Conservation (phyloP, 1,284 basidiomycete species). For the Garcileccinum viscosum region DNA sequence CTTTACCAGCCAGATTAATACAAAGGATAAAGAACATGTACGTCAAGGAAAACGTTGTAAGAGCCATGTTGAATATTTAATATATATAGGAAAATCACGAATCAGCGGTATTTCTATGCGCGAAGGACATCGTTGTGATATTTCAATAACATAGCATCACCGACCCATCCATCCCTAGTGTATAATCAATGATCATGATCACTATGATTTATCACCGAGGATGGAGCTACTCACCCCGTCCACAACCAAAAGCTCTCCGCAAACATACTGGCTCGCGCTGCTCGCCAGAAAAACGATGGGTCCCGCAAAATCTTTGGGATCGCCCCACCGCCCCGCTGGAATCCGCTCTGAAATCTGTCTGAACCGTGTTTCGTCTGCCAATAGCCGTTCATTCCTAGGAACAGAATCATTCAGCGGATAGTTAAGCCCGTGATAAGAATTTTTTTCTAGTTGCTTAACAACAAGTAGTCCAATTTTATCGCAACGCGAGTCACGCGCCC, state of each 20-base stretch:
- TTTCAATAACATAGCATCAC: conserved; percentile 32
- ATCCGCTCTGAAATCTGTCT: conserved; percentile 93
- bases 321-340: conserved; percentile 90
- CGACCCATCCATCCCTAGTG: conserved; percentile 73
- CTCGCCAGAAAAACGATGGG: conserved; percentile 91
- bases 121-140: conserved; percentile 3
- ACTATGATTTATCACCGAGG: conserved; percentile 18
- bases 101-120: conserved; percentile 4
- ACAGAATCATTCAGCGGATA: conserved; percentile 29
- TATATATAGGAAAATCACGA: conserved; percentile 2
- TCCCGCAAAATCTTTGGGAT: conserved; percentile 88
- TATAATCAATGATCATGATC: conserved; percentile 15
- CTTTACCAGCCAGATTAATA: conserved; percentile 5
- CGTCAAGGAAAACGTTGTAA: conserved; percentile 24
- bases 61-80: conserved; percentile 7
- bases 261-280: conserved; percentile 86
- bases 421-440: conserved; percentile 14
- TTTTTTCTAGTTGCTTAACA: conserved; percentile 4
- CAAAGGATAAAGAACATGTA: conserved; percentile 18
- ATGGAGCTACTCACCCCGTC: conserved; percentile 62
- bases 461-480: conserved; percentile 12
- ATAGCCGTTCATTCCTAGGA: conserved; percentile 77
- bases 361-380: conserved; percentile 75
- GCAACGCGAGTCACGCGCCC: conserved; percentile 9
- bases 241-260: conserved; percentile 83